Evolutionary conservation across 805 yeast genomes (phyloP).

Genomic region (Candida ponderosae): DNA sequence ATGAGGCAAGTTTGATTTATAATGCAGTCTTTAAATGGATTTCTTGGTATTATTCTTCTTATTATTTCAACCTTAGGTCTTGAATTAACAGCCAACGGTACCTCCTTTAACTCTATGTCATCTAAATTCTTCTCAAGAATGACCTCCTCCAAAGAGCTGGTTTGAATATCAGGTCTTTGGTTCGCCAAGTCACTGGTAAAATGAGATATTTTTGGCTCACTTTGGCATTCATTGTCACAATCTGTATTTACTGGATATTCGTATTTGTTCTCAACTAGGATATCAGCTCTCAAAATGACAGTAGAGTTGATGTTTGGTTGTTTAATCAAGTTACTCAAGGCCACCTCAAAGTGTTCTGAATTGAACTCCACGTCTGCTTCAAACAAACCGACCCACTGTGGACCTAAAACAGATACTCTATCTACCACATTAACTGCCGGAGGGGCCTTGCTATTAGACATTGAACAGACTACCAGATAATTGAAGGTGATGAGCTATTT

Average conservation of each 20-base stretch:
- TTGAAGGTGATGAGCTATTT: no score
- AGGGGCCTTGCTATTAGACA: constrained; percentile 3
- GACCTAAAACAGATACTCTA: constrained; percentile 41
- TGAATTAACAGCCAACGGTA: constrained; percentile 17
- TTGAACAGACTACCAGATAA: no score
- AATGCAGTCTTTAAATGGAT: constrained; percentile 76
- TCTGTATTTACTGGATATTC: constrained; percentile 24
- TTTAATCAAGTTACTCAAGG: constrained; percentile 70
- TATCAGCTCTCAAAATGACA: constrained; percentile 82
- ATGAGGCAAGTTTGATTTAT: constrained; percentile 79
- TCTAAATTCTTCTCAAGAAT: constrained; percentile 25
- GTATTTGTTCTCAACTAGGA: constrained; percentile 44
- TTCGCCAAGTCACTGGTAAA: constrained; percentile 18
- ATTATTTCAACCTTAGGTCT: constrained; percentile 46
- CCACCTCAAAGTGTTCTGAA: constrained; percentile 54
- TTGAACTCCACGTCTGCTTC: constrained; percentile 40
- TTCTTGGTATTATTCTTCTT: constrained; percentile 87
- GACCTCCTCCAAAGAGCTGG: constrained; percentile 13
- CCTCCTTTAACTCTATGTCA: constrained; percentile 32
- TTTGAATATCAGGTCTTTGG: constrained; percentile 25
- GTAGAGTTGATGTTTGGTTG: constrained; percentile 92
- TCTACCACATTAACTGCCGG: constrained; percentile 32
- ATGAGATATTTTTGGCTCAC: constrained; percentile 15
- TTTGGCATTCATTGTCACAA: no score
- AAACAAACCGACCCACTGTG: constrained; percentile 56